These are phyloP conservation scores for Alternaria sp. DNA, from an alignment of 2,329 filamentous ascomycete species.

Conservation along the genomic window DNA sequence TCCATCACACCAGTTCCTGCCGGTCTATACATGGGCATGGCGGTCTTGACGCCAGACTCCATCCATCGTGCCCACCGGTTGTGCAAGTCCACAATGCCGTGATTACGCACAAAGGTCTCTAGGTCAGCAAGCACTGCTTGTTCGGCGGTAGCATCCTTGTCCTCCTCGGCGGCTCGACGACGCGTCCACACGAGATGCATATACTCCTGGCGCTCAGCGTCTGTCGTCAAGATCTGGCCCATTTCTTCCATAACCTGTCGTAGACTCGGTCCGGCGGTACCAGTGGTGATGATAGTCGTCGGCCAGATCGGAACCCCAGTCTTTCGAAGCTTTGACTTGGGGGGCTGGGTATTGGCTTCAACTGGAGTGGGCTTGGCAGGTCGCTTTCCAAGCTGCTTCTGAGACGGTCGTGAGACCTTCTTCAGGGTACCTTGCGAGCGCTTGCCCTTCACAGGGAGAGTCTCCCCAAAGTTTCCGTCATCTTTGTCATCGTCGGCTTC, in stretches of 20 bases:
- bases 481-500: background rate
- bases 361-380: background rate
- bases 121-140: background rate
- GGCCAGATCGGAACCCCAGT: background rate
- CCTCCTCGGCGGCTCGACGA: background rate
- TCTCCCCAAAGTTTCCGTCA: background rate
- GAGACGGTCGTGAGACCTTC: background rate
- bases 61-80: background rate
- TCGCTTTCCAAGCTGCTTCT: background rate
- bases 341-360: background rate
- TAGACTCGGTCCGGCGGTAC: background rate
- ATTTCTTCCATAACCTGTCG: background rate
- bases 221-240: background rate
- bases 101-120: background rate
- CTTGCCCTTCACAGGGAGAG: background rate
- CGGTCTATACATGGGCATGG: background rate
- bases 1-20: background rate
- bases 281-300: background rate
- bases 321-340: background rate
- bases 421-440: background rate
- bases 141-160: background rate
- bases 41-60: background rate
- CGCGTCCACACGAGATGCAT: background rate
- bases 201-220: background rate
- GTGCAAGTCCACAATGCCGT: constrained; percentile 1